phyloP scores from a whole-genome alignment of 1,284 basidiomycete genomes.

The Phylloporus sp. region DNA sequence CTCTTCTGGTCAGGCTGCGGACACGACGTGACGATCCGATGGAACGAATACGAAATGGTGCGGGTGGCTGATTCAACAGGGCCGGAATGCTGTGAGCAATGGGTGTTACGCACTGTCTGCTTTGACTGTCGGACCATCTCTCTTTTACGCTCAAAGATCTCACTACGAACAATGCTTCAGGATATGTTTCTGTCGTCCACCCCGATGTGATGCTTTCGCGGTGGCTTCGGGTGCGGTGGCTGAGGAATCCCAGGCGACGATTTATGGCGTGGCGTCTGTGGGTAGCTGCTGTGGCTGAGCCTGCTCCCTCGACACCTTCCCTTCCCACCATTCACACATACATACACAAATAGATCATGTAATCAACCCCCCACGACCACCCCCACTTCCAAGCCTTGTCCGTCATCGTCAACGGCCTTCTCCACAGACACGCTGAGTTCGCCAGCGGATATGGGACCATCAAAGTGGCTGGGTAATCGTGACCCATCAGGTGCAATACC shows the following conservation, averaged over 20 bases:
- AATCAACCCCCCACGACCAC: conserved; percentile 19
- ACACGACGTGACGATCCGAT: conserved; percentile 21
- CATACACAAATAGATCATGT: conserved; percentile 27
- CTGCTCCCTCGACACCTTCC: neutral
- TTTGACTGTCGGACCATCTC: conserved; percentile 38
- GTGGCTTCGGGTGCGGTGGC: conserved; percentile 28
- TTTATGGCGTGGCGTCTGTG: conserved; percentile 32
- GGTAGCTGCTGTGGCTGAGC: conserved; percentile 21
- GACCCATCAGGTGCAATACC: conserved; percentile 66
- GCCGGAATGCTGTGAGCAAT: conserved; percentile 15
- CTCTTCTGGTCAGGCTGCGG: conserved; percentile 50
- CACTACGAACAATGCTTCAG: conserved; percentile 9
- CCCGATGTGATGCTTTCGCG: conserved; percentile 16
- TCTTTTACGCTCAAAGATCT: conserved; percentile 25
- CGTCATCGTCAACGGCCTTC: neutral
- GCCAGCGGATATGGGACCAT: conserved; percentile 20
- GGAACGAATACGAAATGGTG: conserved; percentile 4
- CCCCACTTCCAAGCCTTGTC: neutral
- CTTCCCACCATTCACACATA: conserved; percentile 14
- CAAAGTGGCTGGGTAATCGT: conserved; percentile 40
- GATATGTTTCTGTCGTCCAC: conserved; percentile 11
- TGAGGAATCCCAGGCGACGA: conserved; percentile 32
- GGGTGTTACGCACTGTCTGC: conserved; percentile 39
- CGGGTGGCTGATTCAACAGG: conserved; percentile 30
- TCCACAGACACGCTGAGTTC: neutral